A percentile compares a stretch with the other conserved stretches of the same genome.
phyloP scores from a whole-genome alignment of 495 filamentous ascomycete species.

The Penicillium angulare region DNA sequence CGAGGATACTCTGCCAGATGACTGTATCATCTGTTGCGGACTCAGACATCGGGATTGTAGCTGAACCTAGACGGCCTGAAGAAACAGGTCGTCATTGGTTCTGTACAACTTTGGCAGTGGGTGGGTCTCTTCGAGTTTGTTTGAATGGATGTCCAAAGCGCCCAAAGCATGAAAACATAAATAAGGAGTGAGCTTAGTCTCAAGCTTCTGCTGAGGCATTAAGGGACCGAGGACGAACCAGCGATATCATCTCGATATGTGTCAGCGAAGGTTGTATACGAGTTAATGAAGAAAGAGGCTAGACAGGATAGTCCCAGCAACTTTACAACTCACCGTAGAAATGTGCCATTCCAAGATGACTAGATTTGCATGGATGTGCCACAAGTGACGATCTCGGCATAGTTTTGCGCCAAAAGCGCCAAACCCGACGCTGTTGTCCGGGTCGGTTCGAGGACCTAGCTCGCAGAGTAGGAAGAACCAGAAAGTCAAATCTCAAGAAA shows the following conservation, averaged over 20 bases:
- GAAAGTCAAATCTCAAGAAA: neutral
- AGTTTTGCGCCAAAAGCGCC: neutral
- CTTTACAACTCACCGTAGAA: neutral
- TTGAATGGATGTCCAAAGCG: neutral
- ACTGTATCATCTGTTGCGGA: slow-evolving; percentile 22
- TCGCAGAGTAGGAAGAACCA: neutral
- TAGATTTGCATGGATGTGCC: slow-evolving; percentile 17
- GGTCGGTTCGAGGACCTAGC: slow-evolving; percentile 7
- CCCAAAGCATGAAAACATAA: no score
- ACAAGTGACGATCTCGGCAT: slow-evolving; percentile 2
- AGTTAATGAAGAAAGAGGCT: neutral
- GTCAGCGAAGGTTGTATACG: neutral
- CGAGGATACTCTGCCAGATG: slow-evolving; percentile 12
- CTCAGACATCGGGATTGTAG: slow-evolving; percentile 17
- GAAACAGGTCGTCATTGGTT: slow-evolving; percentile 3
- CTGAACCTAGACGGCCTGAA: slow-evolving; percentile 10
- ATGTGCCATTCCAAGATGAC: slow-evolving; percentile 14
- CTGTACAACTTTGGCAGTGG: slow-evolving; percentile 20
- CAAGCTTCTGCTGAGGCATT: neutral
- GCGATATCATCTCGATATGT: neutral
- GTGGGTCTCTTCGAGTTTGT: neutral
- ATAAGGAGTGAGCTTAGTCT: neutral
- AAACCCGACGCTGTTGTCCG: neutral
- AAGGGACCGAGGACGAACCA: neutral
- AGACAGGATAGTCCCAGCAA: slow-evolving; percentile 8